A percentile compares a stretch with the other conserved stretches of the same genome.
These are phyloP conservation scores for Aaosphaeria pasadenensis DNA, from an alignment of 2,329 filamentous ascomycete genomes.

Conservation along the genomic window DNA sequence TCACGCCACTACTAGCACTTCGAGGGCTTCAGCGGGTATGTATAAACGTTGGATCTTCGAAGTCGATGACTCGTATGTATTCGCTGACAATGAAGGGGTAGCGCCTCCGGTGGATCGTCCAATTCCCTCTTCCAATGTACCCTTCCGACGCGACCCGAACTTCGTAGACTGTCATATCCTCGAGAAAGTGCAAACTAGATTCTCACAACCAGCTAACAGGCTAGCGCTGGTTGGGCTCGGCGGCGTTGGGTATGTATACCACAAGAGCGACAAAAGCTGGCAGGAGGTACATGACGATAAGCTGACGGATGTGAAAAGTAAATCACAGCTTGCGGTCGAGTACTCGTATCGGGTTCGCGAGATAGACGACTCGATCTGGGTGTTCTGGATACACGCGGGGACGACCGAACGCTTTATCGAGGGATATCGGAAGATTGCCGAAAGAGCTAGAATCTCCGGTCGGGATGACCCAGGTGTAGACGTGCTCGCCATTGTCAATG, in stretches of 20 bases:
- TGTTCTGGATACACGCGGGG: constrained; percentile 30
- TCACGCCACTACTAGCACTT: not conserved
- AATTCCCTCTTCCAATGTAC: constrained; percentile 3
- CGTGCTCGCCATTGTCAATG: constrained; percentile 17
- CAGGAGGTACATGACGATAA: too few species aligned
- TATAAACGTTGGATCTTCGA: not conserved
- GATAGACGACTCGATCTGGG: constrained; percentile 14
- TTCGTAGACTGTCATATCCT: constrained; percentile 6
- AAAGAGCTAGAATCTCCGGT: constrained; percentile 15
- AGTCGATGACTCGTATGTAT: not conserved
- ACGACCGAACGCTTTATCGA: constrained; percentile 19
- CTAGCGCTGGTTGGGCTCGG: constrained; percentile 7
- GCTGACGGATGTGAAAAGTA: constrained; percentile 2
- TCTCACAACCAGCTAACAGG: constrained; percentile 1
- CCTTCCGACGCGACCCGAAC: constrained; percentile 5
- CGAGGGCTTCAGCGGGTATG: not conserved
- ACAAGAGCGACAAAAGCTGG: constrained; percentile 1
- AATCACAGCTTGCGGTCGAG: constrained; percentile 21
- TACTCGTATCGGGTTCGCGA: constrained; percentile 17
- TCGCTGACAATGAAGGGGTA: not conserved
- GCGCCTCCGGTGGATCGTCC: not conserved
- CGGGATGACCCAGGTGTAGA: constrained; percentile 21
- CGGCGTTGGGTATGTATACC: constrained; percentile 6
- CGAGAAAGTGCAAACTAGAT: not conserved
- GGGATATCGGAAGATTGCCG: constrained; percentile 23